Base-by-base conservation (phyloP, 331 rosid genomes). In the Prunus yedoensis region DNA sequence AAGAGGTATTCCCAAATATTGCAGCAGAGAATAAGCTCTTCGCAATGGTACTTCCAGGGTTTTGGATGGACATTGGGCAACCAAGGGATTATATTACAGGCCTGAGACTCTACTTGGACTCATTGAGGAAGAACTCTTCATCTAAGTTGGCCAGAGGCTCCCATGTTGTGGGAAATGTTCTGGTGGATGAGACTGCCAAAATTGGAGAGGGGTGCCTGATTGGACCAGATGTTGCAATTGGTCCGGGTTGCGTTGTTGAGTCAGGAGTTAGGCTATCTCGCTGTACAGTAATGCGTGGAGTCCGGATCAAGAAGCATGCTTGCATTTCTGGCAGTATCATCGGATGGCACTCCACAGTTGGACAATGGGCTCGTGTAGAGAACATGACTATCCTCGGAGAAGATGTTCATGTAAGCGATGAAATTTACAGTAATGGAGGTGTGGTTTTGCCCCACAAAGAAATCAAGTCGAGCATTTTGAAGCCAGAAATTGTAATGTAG, bases 61-160 rank as follows among this genome's bases (percentile, higher is more conserved):
- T 93, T 73, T 93, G 97, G 97, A 93, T 93, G 97, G 97, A 93
- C 82, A 85, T 93, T 58, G 97, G 97, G 69, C 97, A 93, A 45
- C 97, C 97, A 1, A 90, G 88, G 93, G 97, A 93, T 85, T 93
- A 93, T 49, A 89, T 93, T 71, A 73, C 88, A 27, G 97, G 97
- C 70, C 85, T 93, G 77, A 90, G 96, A 77, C 97, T 93, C 69
- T 93, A 93, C 89, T 72, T 89, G 20, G 91, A 86, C 50, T 91
- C 97, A 5, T 50, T 91, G 85, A 91, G 85, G 83, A 91, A 88
- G 81, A 89, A 82, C 60, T 83, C 95, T 73, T 81, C 97, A 62
- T 65, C 91, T 27, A 89, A 82, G 89, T 74, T 91, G 81, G 90
- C 97, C 50, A 57, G 66, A 25, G 97, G 97, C 8, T 0, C 86